A percentile compares a stretch with the other conserved stretches of the same genome.
phyloP scores from a whole-genome alignment of 192 early-diverging fungal genomes.

The Diversispora epigaea region DNA sequence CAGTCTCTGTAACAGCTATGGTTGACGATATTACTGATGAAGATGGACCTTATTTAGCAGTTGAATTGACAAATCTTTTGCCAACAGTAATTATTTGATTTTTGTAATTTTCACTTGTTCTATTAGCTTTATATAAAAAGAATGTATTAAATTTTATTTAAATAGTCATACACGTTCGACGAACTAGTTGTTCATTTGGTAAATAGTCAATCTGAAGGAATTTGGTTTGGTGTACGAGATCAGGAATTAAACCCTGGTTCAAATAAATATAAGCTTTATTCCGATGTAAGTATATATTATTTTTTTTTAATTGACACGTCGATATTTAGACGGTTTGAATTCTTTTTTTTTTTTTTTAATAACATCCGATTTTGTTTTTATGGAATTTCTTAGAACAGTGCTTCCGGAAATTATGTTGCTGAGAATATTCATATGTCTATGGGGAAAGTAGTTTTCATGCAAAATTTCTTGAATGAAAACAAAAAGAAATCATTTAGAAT shows the following conservation, averaged over 20 bases:
- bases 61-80: slow-evolving; percentile 57
- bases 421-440: slow-evolving; percentile 53
- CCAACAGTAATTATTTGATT: slow-evolving; percentile 48
- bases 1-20: slow-evolving; percentile 49
- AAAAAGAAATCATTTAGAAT: slow-evolving; percentile 52
- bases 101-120: not conserved
- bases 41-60: slow-evolving; percentile 51
- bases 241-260: slow-evolving; percentile 51
- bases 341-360: slow-evolving; percentile 11
- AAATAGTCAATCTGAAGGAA: slow-evolving; percentile 53
- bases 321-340: not conserved
- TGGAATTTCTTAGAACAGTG: slow-evolving; percentile 44
- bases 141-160: not conserved
- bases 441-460: slow-evolving; percentile 59
- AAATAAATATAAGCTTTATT: slow-evolving; percentile 51
- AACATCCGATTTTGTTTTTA: not conserved
- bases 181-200: slow-evolving; percentile 49
- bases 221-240: slow-evolving; percentile 48
- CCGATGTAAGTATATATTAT: slow-evolving; percentile 42
- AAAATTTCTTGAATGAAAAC: slow-evolving; percentile 51
- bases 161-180: slow-evolving; percentile 47
- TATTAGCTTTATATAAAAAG: not conserved
- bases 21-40: slow-evolving; percentile 61
- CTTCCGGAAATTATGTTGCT: slow-evolving; percentile 61
- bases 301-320: not conserved